Evolutionary conservation across 768 basidiomycete genomes (phyloP).

Genomic region (Inosperma sp.): DNA sequence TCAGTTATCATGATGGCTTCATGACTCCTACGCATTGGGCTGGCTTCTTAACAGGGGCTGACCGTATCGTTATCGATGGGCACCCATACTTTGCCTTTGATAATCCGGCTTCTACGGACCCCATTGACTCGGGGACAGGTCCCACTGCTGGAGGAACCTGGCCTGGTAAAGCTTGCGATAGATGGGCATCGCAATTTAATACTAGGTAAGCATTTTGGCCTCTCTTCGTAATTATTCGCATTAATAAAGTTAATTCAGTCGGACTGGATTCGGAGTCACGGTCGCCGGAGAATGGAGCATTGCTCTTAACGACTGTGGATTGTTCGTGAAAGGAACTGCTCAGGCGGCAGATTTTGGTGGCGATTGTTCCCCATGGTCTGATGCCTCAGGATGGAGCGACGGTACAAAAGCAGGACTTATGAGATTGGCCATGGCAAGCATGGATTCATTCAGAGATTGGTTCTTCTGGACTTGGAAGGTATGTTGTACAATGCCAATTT

Average conservation of each 20-base stretch:
- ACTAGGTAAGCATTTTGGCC: constrained; percentile 39
- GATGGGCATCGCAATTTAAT: constrained; percentile 58
- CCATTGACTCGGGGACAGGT: constrained; percentile 38
- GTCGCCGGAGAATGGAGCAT: constrained; percentile 76
- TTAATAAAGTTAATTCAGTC: constrained; percentile 25
- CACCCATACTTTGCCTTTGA: constrained; percentile 49
- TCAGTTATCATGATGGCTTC: constrained; percentile 48
- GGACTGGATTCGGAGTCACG: constrained; percentile 60
- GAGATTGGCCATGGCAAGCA: constrained; percentile 55
- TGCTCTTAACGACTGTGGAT: constrained; percentile 61
- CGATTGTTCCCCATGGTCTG: constrained; percentile 35
- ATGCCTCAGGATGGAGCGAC: constrained; percentile 54
- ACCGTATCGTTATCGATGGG: constrained; percentile 39
- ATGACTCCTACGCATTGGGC: constrained; percentile 33
- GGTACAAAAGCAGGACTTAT: constrained; percentile 35
- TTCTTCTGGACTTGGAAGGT: constrained; percentile 57
- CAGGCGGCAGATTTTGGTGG: constrained; percentile 26
- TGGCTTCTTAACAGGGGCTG: constrained; percentile 35
- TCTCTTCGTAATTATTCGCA: constrained; percentile 1
- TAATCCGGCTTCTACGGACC: constrained; percentile 30
- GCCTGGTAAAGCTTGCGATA: constrained; percentile 48
- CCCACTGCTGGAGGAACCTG: constrained; percentile 41
- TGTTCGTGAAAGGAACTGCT: constrained; percentile 29
- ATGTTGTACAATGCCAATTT: constrained; percentile 11
- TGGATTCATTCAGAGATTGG: constrained; percentile 40